Percentiles rank a stretch among this genome's conserved stretches.
Conservation (phyloP, 306 rosid genomes). For the Vigna unguiculata region DNA sequence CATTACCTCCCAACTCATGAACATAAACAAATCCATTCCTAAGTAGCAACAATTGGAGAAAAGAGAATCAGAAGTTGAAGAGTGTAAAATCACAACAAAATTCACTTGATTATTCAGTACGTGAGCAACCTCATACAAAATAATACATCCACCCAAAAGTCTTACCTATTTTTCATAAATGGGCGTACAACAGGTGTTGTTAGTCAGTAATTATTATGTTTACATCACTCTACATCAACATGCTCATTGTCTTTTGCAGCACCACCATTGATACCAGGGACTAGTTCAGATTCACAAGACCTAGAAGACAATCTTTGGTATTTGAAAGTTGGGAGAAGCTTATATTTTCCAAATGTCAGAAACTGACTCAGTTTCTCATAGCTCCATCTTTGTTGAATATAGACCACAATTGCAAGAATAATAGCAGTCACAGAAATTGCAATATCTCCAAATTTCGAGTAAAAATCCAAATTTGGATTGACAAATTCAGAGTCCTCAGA, state of each 20-base stretch:
- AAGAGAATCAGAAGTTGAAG: conserved; percentile 30
- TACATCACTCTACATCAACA: conserved; percentile 52
- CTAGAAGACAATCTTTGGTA: conserved; percentile 80
- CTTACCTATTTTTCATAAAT: conserved; percentile 37
- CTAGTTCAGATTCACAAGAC: conserved; percentile 77
- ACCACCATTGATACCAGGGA: conserved; percentile 54
- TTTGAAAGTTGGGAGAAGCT: conserved; percentile 73
- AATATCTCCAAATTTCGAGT: conserved; percentile 78
- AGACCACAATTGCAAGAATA: conserved; percentile 64
- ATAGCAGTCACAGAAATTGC: conserved; percentile 73
- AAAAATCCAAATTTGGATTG: conserved; percentile 73
- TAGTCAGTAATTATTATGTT: conserved; percentile 41
- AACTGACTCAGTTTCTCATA: conserved; percentile 71
- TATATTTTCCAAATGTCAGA: conserved; percentile 57
- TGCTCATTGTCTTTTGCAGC: conserved; percentile 54
- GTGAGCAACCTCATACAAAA: conserved; percentile 40
- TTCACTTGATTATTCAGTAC: conserved; percentile 41
- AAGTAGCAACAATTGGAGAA: conserved; percentile 8
- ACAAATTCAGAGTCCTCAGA: conserved; percentile 75
- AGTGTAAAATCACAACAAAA: conserved; percentile 28
- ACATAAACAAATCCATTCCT: neutral
- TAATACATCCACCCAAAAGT: conserved; percentile 38
- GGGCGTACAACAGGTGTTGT: conserved; percentile 41
- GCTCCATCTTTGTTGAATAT: conserved; percentile 77
- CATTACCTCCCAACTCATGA: too few species aligned